phyloP scores from a whole-genome alignment of 1,284 basidiomycete species.

The Sutorius eximius region DNA sequence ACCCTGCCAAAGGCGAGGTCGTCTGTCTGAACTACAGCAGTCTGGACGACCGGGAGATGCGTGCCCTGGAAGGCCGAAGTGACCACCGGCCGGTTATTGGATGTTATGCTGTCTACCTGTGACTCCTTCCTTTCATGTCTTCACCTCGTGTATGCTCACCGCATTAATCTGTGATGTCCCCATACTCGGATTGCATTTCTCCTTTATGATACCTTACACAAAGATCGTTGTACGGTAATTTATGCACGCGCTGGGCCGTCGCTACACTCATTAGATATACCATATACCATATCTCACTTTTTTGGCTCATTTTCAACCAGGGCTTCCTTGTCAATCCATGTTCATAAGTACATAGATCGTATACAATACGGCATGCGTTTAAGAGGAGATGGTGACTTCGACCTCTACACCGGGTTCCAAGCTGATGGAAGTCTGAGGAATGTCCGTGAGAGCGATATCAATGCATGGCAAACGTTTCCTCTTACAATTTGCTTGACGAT shows the following conservation, averaged over 20 bases:
- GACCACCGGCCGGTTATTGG: slow-evolving; percentile 82
- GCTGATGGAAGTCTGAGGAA: slow-evolving; percentile 88
- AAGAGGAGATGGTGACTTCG: slow-evolving; percentile 93
- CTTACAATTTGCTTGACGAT: slow-evolving; percentile 99
- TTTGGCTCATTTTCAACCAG: neutral
- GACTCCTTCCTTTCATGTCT: slow-evolving; percentile 13
- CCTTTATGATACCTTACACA: slow-evolving; percentile 18
- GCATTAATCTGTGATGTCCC: slow-evolving; percentile 9
- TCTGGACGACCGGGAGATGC: slow-evolving; percentile 76
- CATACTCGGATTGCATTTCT: slow-evolving; percentile 1
- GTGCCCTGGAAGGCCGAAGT: slow-evolving; percentile 71
- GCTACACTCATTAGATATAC: slow-evolving; percentile 13
- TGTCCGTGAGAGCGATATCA: slow-evolving; percentile 2
- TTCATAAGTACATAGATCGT: slow-evolving; percentile 1
- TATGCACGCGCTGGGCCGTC: slow-evolving; percentile 11
- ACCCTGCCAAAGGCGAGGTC: slow-evolving; percentile 57
- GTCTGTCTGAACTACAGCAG: slow-evolving; percentile 70
- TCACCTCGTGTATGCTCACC: slow-evolving; percentile 12
- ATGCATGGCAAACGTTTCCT: slow-evolving; percentile 14
- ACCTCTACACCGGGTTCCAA: slow-evolving; percentile 99
- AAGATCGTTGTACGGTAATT: slow-evolving; percentile 17
- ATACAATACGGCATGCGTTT: slow-evolving; percentile 10
- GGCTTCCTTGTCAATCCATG: neutral
- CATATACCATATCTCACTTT: slow-evolving; percentile 1
- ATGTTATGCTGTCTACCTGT: slow-evolving; percentile 63